Evolutionary conservation across 2,329 filamentous ascomycete species (phyloP).

Genomic region (Achaetomium macrosporum): DNA sequence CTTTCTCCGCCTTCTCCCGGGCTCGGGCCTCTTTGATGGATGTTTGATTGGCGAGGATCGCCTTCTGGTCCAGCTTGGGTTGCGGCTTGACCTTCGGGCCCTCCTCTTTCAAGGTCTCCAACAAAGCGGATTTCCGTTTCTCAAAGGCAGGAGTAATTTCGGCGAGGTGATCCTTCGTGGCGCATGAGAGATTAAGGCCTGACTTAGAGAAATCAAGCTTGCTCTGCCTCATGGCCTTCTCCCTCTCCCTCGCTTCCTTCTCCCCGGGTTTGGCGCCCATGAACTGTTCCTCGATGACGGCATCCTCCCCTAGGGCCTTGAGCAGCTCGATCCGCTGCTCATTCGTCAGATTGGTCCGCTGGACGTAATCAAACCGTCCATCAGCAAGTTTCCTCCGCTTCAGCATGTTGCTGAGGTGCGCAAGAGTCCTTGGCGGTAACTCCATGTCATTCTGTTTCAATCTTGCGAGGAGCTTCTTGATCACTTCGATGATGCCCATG

Average conservation of each 20-base stretch:
- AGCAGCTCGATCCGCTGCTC: constrained; percentile 81
- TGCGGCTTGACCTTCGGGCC: constrained; percentile 38
- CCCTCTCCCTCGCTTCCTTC: constrained; percentile 28
- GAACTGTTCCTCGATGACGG: constrained; percentile 46
- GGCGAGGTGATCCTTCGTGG: constrained; percentile 43
- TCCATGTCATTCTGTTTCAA: constrained; percentile 72
- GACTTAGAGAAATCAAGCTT: constrained; percentile 60
- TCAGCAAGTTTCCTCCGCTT: constrained; percentile 51
- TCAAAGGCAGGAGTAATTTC: constrained; percentile 42
- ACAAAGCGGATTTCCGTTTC: constrained; percentile 30
- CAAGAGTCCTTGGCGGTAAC: constrained; percentile 54
- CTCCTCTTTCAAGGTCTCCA: constrained; percentile 43
- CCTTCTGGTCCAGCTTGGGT: constrained; percentile 35
- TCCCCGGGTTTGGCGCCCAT: constrained; percentile 36
- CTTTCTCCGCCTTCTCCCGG: constrained; percentile 68
- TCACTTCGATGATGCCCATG: constrained; percentile 71
- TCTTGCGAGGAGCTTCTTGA: constrained; percentile 76
- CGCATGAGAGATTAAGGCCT: constrained; percentile 26
- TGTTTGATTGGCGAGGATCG: constrained; percentile 36
- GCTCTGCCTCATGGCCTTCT: constrained; percentile 49
- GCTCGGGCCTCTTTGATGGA: constrained; percentile 69
- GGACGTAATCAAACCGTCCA: constrained; percentile 43
- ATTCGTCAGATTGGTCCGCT: constrained; percentile 72
- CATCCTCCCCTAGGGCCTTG: constrained; percentile 54
- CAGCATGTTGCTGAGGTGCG: constrained; percentile 61